Base-by-base conservation (phyloP, 306 rosid genomes). In the Arachis hypogaea region DNA sequence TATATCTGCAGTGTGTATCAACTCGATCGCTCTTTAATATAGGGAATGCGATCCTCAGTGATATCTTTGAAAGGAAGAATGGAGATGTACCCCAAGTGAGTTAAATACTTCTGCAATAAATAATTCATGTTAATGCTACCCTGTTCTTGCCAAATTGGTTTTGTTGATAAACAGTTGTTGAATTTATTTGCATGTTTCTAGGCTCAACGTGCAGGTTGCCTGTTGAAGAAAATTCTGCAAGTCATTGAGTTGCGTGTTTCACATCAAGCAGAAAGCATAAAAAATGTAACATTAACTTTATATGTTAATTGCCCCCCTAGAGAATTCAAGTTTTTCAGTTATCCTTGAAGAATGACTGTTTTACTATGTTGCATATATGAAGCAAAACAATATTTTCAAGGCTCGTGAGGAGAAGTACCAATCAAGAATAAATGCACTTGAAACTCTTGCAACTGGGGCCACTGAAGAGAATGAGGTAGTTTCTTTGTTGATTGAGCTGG, bases 361-460 rank as follows among this genome's bases (percentile, higher is more conserved):
- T 80, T 70, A 51, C 57, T 59, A 50, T 68, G 57, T 84, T 84
- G 74, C 57, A 51, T 81, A 59, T 64, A 55, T 85, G 81, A 84
- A 93, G 97, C 96, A 89, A 81, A 88, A 80, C 85, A 86, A 81
- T 79, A 79, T 84, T 69, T 85, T 84, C 80, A 87, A 86, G 85
- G 77, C 86, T 76, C 96, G 97, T 10, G 99, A 95, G 83, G 96
- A 85, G 80, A 95, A 88, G 85, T 88, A 86, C 69, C 92, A 83
- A 71, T 77, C 84, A 59, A 90, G 73, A 90, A 77, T 95, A 18
- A 85, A 78, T 83, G 96, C 82, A 7, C 97, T 95, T 66, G 98
- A 95, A 82, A 80, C 93, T 51, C 88, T 95, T 77, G 88, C 96
- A 41, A 72, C 82, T 5, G 98, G 98, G 72, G 76, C 93, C 40